Percentiles rank a stretch among this genome's conserved stretches.
phyloP scores from a whole-genome alignment of 2,329 filamentous ascomycete species.

The Venturia pyrina region DNA sequence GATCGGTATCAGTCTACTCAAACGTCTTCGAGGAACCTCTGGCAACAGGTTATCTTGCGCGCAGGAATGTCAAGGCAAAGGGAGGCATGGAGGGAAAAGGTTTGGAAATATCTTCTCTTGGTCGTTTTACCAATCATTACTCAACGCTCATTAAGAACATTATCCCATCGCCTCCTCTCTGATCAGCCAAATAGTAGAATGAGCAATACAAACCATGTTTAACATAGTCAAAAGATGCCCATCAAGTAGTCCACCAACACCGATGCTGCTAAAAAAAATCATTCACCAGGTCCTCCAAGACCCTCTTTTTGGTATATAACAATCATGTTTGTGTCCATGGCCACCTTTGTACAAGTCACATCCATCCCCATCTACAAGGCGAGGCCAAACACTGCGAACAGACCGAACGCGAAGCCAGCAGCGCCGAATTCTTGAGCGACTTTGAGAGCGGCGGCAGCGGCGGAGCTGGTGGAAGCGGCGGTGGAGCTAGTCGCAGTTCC shows the following conservation, averaged over 20 bases:
- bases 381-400: constrained; percentile 47
- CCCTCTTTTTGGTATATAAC: background rate
- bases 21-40: too few species aligned
- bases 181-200: background rate
- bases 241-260: background rate
- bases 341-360: background rate
- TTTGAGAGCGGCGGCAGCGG: constrained; percentile 36
- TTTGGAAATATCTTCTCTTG: background rate
- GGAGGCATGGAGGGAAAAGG: background rate
- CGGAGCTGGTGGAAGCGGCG: constrained; percentile 19
- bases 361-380: constrained; percentile 38
- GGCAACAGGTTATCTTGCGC: too few species aligned
- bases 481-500: constrained; percentile 19
- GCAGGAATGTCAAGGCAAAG: background rate
- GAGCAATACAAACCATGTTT: constrained; percentile 5
- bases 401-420: constrained; percentile 40
- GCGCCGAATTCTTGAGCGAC: constrained; percentile 42
- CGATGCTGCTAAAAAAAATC: constrained; percentile 2
- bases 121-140: background rate
- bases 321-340: background rate
- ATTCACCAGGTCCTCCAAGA: background rate
- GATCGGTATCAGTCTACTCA: too few species aligned
- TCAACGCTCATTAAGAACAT: background rate
- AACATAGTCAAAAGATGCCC: background rate
- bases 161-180: background rate